Evolutionary conservation across 1,139 yeast species (phyloP), one percentile per base, ranked within the genome.

Genomic region (Protomyces gravidus): DNA sequence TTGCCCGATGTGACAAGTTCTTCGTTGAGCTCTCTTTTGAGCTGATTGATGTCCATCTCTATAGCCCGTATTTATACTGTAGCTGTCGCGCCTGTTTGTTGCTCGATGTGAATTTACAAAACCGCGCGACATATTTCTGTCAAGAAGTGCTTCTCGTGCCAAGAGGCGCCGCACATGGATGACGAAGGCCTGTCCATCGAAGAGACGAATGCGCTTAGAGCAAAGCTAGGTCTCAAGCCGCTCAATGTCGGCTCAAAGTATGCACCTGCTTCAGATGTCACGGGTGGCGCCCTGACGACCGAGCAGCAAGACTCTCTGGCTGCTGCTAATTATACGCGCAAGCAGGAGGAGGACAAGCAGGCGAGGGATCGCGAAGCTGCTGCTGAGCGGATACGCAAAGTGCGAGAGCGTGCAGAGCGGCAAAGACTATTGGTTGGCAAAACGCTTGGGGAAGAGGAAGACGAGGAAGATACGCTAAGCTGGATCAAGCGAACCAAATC

Each of bases 221-320:
- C 67, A 17, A 65, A 68, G 23, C 63, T 68, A 6, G 77, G 78
- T 1, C 66, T 74, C 42, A 68, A 68, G 47, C 73, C 73, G 17
- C 71, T 75, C 27, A 70, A 74, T 2, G 62, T 62, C 1, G 65
- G 65, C 2, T 61, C 61, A 2, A 59, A 30, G 5, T 47, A 19
- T 3, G 47, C 23, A 5, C 17, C 51, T 6, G 26, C 19, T 11
- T 45, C 45, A 3, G 45, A 45, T 19, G 62, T 46, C 5, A 40
- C 23, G 11, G 52, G 50, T 21, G 48, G 36, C 2, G 53, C 48
- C 36, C 51, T 25, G 40, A 39, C 61, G 3, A 50, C 65, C 21
- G 65, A 62, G 6, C 66, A 67, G 40, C 67, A 71, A 6, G 73
- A 71, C 17, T 64, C 65, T 40, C 60, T 56, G n/a, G 75, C 73